These are phyloP conservation scores for Ochetophila trinervis DNA, from an alignment of 306 rosid genomes.

Conservation along the genomic window DNA sequence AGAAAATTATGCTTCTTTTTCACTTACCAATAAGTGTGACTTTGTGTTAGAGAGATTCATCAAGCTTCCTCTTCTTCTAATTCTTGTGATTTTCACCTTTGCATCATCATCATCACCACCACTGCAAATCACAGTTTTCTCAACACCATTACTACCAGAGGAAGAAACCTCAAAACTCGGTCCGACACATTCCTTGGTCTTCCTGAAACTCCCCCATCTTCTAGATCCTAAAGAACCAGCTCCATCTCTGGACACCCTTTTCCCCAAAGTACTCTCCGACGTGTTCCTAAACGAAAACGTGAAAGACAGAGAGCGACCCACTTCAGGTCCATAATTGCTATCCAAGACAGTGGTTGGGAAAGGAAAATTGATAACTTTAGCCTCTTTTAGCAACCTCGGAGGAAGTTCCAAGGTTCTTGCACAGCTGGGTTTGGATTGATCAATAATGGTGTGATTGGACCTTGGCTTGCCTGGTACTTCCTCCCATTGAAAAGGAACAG, in stretches of 20 bases:
- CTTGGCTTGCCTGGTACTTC: slow-evolving; percentile 93
- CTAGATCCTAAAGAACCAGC: slow-evolving; percentile 45
- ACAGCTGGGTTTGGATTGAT: slow-evolving; percentile 27
- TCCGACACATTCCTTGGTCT: slow-evolving; percentile 39
- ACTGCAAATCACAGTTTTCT: neutral
- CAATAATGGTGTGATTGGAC: slow-evolving; percentile 14
- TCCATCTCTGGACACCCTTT: neutral
- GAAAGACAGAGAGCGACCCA: slow-evolving; percentile 62
- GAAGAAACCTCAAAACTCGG: slow-evolving; percentile 47
- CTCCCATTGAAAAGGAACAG: slow-evolving; percentile 90
- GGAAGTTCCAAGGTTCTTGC: slow-evolving; percentile 68
- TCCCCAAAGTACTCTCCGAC: slow-evolving; percentile 13
- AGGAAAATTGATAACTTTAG: slow-evolving; percentile 32
- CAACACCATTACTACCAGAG: neutral
- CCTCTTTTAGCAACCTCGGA: slow-evolving; percentile 61
- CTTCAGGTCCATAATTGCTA: slow-evolving; percentile 77
- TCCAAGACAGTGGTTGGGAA: slow-evolving; percentile 72
- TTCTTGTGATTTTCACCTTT: slow-evolving; percentile 42
- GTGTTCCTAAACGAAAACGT: slow-evolving; percentile 39
- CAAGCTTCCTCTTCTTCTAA: slow-evolving; percentile 35
- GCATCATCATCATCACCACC: neutral
- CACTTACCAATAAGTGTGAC: slow-evolving; percentile 64
- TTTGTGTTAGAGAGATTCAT: slow-evolving; percentile 31
- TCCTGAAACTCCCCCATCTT: slow-evolving; percentile 62
- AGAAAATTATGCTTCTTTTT: neutral